Evolutionary conservation across 1,284 basidiomycete genomes (phyloP), one percentile per base, ranked within the genome.

Genomic region (Golubevia sp.): DNA sequence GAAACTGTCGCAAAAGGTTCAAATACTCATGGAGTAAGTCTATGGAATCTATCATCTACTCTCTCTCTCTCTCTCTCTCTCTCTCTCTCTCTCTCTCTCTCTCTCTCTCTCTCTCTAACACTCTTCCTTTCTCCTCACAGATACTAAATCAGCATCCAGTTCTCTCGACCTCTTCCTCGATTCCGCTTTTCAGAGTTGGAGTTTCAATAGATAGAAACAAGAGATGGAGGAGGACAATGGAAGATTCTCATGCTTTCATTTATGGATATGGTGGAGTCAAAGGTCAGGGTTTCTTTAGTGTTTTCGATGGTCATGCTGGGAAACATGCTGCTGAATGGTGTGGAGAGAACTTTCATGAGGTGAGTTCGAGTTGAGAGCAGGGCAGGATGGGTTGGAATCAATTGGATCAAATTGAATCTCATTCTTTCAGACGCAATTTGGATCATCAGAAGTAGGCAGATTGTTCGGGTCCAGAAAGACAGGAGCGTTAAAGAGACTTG

Each of bases 251-350:
- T 56, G 69, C 71, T 6, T 80, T 74, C 51, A 62, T 77, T 23
- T 77, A 79, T 54, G 74, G 76, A 50, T 82, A 75, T 59, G 74
- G 72, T 38, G 68, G 69, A 8, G 79, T 83, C 0, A 66, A 57
- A 4, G 77, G 79, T 1, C 80, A 83, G 56, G 74, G 73, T 26
- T 80, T 73, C 50, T 80, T 83, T 38, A 71, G 72, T 18, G 66
- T 83, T 51, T 83, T 82, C 60, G 80, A 83, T 48, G 80, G 80
- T 4, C 80, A 83, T 54, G 80, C 80, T 1, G 80, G 80, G 5
- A 80, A 82, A 48, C 76, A 80, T 50, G 71, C 80, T 5, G 80
- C 80, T 2, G 80, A 83, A 52, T 83, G 79, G 79, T 82, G 80
- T 54, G 71, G 76, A 1, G 67, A 72, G 34, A 70, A 83, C 59